Evolutionary conservation across 768 basidiomycete species (phyloP), one percentile per base, ranked within the genome.

Genomic region (Boletus sensibilis): DNA sequence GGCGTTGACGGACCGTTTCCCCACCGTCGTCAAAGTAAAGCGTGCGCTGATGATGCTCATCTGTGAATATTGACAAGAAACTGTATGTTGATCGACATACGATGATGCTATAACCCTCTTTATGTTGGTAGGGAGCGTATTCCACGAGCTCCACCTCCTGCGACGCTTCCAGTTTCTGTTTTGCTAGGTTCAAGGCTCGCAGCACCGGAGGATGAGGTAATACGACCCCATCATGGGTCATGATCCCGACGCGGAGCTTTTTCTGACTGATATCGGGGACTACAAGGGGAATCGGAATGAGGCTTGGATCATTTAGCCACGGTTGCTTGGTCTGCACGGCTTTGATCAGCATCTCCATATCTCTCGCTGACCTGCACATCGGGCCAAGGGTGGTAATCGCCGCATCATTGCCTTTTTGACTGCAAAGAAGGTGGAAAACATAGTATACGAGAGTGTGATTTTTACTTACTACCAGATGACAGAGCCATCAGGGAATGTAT

Each of bases 21-120:
- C 75, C 78, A 14, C 73, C 76, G 31, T 79, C 78, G 8, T 70
- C 62, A 46, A 75, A 75, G 46, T 72, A 79, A 10, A 78, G 63
- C 35, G 67, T 61, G 27, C 68, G 67, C 78, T 78, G 44, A 25
- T 8, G 23, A 31, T 14, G 44, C 0, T 37, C 2, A 45, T 27
- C 1, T 6, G 13, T 47, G n/a, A 41, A 39, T 12, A 7, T 7
- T 21, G 5, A 12, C 25, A 29, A 4, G 14, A 38, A 31, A 3
- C 1, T 18, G 5, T 21, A 9, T 8, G 12, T 21, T 18, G 20
- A 14, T 10, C 7, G 29, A 57, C 75, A 44, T 55, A 66, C 65
- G 34, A 75, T 68, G 49, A 79, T 67, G 18, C 57, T 60, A 58
- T 51, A 70, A 23, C 71, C 72, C 23, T 70, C 68, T 33, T 67